Conservation (phyloP, 1,139 yeast species). For the Yamadazyma spencermartinsiae region DNA sequence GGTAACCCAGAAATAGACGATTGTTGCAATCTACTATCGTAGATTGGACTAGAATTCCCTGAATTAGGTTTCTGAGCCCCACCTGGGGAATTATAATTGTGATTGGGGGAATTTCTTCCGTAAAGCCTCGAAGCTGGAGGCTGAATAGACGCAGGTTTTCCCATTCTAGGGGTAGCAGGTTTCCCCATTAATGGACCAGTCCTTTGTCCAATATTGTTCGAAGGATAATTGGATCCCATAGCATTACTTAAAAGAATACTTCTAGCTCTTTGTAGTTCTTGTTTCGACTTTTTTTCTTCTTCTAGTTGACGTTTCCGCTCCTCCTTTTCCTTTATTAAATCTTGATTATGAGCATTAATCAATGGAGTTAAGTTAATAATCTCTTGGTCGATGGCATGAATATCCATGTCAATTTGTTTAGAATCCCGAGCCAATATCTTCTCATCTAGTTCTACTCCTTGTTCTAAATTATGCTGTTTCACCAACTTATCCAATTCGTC, state of each 20-base stretch:
- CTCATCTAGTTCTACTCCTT: slow-evolving; percentile 33
- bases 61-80: slow-evolving; percentile 6
- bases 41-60: slow-evolving; percentile 12
- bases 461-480: slow-evolving; percentile 36
- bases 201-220: slow-evolving; percentile 12
- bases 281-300: slow-evolving; percentile 24
- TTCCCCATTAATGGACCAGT: slow-evolving; percentile 42
- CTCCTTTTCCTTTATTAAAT: slow-evolving; percentile 25
- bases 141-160: slow-evolving; percentile 48
- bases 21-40: slow-evolving; percentile 21
- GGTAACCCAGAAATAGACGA: slow-evolving; percentile 21
- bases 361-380: slow-evolving; percentile 43
- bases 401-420: slow-evolving; percentile 25
- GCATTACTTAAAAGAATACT: not conserved
- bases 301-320: slow-evolving; percentile 23
- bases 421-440: slow-evolving; percentile 19
- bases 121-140: slow-evolving; percentile 45
- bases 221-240: not conserved
- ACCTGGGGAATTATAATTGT: slow-evolving; percentile 2
- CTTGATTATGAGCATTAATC: slow-evolving; percentile 33
- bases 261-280: slow-evolving; percentile 11
- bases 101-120: slow-evolving; percentile 18
- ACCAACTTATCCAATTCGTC: slow-evolving; percentile 40
- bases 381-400: slow-evolving; percentile 40
- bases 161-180: slow-evolving; percentile 42